Evolutionary conservation across 139 green algal species (phyloP), one percentile per base, ranked within the genome.

Genomic region (Haematococcus sp.): DNA sequence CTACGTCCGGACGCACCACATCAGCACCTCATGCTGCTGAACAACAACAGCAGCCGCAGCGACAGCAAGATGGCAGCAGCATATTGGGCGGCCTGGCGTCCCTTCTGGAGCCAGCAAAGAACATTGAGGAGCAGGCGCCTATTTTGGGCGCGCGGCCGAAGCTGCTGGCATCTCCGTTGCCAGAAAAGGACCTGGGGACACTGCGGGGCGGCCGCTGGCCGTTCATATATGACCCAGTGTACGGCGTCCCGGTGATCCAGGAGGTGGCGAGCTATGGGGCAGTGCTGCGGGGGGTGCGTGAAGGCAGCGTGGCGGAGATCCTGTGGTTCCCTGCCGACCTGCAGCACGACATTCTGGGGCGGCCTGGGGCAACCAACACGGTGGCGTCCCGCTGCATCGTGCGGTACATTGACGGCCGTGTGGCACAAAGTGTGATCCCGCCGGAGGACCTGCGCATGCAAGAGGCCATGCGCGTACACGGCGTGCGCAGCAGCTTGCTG

Each of bases 391-490:
- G 84, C 46, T 95, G 91, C 76, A 69, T 95, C n/a, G 78, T 92
- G 1, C 34, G 79, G 27, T 84, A 89, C 59, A 58, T 54, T 0
- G 76, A 91, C 66, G 83, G 84, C 25, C 69, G 69, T 19, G 78
- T 92, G 32, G 79, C 81, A 61, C 89, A 97, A 76, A 76, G 77
- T 3, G 78, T 87, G 58, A 61, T 97, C 31, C 88, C 88, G 2
- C 40, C 73, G 1, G 52, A 71, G 25, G 92, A 97, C 76, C 66
- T 75, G 46, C 70, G 89, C 43, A 79, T 92, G 27, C 67, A 58
- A 0, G 92, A 92, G 61, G 79, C 73, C 4, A 63, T 86, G 28
- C 1, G 33, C 9, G 70, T 55, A 20, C 28, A 74, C 63, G 64
- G 54, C 69, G 74, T 80, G 27, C 23, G 3, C 7, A 56, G 49